Percentiles rank a stretch among this genome's conserved stretches.
Conservation (phyloP, 169 alveolate genomes). For the Perkinsus marinus region DNA sequence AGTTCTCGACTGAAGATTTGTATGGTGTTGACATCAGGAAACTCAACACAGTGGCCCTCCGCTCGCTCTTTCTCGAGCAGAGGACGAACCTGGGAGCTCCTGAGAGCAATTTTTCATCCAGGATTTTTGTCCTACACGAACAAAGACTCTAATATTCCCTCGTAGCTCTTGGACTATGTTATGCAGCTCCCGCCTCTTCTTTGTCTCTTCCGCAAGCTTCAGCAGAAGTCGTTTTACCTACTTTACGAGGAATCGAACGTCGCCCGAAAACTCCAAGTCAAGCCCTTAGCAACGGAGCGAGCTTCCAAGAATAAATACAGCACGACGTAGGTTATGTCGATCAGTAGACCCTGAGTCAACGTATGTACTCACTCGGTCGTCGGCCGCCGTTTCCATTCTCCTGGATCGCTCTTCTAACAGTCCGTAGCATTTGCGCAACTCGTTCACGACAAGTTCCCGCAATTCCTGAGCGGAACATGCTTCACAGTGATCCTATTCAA, state of each 20-base stretch:
- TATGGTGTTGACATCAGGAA: background rate
- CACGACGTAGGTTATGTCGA: background rate
- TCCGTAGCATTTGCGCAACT: background rate
- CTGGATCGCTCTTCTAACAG: background rate
- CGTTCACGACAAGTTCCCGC: background rate
- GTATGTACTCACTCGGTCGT: background rate
- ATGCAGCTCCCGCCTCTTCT: background rate
- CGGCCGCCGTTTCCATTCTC: background rate
- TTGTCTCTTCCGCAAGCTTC: background rate
- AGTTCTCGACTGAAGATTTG: background rate
- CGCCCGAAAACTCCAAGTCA: background rate
- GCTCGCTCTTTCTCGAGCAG: slow-evolving; percentile 3
- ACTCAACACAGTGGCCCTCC: background rate
- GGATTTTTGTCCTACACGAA: background rate
- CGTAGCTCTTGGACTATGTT: slow-evolving; percentile 27
- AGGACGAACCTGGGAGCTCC: slow-evolving; percentile 6
- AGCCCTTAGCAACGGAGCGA: background rate
- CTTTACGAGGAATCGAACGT: background rate
- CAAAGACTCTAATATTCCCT: slow-evolving; percentile 30
- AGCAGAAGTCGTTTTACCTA: background rate
- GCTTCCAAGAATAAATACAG: too few relatives aligned
- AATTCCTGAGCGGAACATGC: background rate
- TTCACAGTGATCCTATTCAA: background rate
- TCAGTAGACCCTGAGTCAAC: background rate
- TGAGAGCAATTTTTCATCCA: background rate